phyloP scores from a whole-genome alignment of 176 grass and related monocot species.

The barley (Hordeum vulgare) region DNA sequence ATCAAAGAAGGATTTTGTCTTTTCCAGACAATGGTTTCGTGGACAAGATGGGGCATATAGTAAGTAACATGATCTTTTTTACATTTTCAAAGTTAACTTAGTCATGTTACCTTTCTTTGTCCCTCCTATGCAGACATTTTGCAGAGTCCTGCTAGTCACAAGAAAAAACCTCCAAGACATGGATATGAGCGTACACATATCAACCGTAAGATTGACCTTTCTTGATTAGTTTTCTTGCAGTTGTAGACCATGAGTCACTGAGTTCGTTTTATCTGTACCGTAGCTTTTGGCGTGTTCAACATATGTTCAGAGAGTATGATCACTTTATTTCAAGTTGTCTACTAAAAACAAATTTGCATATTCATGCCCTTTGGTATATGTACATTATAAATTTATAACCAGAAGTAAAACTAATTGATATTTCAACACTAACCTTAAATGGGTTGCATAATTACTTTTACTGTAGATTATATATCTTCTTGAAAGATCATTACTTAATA shows the following conservation, averaged over 20 bases:
- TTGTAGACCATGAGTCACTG: background rate
- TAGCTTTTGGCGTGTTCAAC: background rate
- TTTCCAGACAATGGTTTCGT: conserved; percentile 84
- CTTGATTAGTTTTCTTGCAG: background rate
- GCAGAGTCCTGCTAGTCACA: conserved; percentile 49
- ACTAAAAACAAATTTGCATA: background rate
- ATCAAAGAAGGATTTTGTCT: conserved; percentile 84
- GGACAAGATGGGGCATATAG: conserved; percentile 92
- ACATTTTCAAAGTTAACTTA: conserved; percentile 8
- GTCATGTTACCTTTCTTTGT: background rate
- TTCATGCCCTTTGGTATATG: background rate
- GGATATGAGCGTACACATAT: conserved; percentile 70
- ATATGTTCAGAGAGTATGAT: background rate
- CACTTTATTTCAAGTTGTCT: background rate
- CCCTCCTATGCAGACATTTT: conserved; percentile 57
- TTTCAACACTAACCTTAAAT: background rate
- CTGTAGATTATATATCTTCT: background rate
- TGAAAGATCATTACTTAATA: background rate
- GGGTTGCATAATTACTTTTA: background rate
- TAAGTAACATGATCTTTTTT: conserved; percentile 39
- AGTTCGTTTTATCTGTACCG: background rate
- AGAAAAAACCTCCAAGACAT: conserved; percentile 47
- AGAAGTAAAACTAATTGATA: background rate
- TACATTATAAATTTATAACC: background rate
- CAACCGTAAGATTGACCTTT: conserved; percentile 65